A percentile compares a stretch with the other conserved stretches of the same genome.
phyloP scores from a whole-genome alignment of 345 rosid species.

The Citrus mangshanensis region DNA sequence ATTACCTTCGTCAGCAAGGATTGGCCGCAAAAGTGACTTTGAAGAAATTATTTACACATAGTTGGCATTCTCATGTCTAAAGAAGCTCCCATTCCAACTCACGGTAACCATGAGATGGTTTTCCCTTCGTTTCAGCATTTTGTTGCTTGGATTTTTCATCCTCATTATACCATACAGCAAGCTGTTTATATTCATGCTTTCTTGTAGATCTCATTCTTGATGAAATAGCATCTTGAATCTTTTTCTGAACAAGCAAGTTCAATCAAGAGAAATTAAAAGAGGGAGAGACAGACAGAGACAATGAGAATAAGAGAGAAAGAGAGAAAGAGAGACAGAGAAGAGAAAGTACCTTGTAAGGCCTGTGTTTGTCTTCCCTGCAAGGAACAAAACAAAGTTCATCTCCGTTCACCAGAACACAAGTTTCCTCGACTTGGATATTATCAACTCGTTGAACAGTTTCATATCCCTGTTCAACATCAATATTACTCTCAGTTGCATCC shows the following conservation, averaged over 20 bases:
- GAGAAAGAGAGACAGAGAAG: background rate
- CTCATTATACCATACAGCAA: slow-evolving; percentile 36
- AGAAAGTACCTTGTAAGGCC: slow-evolving; percentile 57
- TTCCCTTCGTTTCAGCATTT: slow-evolving; percentile 11
- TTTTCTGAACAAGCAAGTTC: slow-evolving; percentile 36
- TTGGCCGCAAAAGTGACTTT: slow-evolving; percentile 11
- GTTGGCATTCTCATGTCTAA: slow-evolving; percentile 12
- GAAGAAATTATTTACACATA: slow-evolving; percentile 16
- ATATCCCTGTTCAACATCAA: slow-evolving; percentile 19
- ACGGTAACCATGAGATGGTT: slow-evolving; percentile 19
- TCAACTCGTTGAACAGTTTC: slow-evolving; percentile 29
- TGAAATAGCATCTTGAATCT: slow-evolving; percentile 51
- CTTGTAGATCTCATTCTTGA: slow-evolving; percentile 57
- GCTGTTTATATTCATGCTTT: slow-evolving; percentile 61
- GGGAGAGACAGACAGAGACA: background rate
- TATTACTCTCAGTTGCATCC: slow-evolving; percentile 14
- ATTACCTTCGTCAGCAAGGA: slow-evolving; percentile 7
- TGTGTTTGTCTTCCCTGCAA: slow-evolving; percentile 36
- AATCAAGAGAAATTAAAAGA: background rate
- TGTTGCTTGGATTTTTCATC: slow-evolving; percentile 21
- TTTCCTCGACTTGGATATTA: slow-evolving; percentile 49
- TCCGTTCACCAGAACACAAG: slow-evolving; percentile 55
- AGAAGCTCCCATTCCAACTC: slow-evolving; percentile 92
- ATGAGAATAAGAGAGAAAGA: background rate
- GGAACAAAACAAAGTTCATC: slow-evolving; percentile 42